These are phyloP conservation scores for Auricularia cornea DNA, from an alignment of 768 basidiomycete species.

Conservation along the genomic window DNA sequence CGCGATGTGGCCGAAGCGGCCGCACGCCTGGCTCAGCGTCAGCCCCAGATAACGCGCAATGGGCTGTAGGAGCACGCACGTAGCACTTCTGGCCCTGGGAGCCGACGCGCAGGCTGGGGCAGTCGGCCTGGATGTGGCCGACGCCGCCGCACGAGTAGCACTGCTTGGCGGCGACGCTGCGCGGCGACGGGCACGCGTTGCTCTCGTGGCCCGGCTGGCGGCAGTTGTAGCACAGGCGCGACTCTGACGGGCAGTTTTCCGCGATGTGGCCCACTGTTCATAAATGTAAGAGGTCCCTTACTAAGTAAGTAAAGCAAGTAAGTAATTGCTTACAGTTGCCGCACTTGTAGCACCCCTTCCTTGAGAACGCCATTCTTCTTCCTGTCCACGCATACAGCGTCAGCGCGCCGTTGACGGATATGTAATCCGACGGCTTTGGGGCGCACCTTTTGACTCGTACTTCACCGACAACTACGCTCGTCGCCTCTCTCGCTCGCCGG, in stretches of 20 bases:
- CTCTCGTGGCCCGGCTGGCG: conserved; percentile 92
- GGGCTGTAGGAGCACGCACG: conserved; percentile 35
- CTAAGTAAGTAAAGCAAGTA: too few relatives aligned
- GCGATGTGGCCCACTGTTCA: conserved; percentile 81
- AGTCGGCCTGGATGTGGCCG: conserved; percentile 84
- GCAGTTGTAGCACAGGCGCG: conserved; percentile 91
- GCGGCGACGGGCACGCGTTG: conserved; percentile 76
- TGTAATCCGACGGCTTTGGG: too few relatives aligned
- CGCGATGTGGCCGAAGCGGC: conserved; percentile 76
- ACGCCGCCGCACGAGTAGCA: conserved; percentile 92
- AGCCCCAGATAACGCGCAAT: neutral
- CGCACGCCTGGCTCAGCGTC: conserved; percentile 80
- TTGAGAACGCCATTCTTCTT: conserved; percentile 29
- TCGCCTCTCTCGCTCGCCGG: too few relatives aligned
- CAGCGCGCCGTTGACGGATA: too few relatives aligned
- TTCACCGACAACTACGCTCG: too few relatives aligned
- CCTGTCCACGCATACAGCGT: neutral
- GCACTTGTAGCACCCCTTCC: conserved; percentile 86
- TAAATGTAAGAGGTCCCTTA: conserved; percentile 38
- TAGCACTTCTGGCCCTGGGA: conserved; percentile 74
- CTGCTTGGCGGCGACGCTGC: conserved; percentile 77
- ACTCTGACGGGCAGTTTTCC: conserved; percentile 81
- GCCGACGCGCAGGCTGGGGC: conserved; percentile 65
- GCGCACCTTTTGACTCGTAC: too few relatives aligned
- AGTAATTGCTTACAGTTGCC: neutral